Conservation (phyloP, 495 filamentous ascomycete genomes). For the Daldinia decipiens region DNA sequence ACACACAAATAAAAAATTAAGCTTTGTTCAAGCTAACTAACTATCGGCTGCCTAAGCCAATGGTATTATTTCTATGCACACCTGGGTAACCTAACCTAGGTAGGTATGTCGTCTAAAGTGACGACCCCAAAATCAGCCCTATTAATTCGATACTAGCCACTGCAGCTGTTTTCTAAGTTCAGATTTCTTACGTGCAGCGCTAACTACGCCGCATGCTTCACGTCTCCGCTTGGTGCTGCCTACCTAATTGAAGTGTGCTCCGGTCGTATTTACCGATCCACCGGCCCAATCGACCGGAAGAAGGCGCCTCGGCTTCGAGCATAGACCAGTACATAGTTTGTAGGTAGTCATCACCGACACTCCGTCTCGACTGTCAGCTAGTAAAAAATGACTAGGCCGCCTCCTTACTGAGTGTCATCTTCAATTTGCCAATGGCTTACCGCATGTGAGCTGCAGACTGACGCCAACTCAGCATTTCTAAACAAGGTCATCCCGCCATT, state of each 20-base stretch:
- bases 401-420: conserved; percentile 8
- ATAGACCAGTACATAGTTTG: not conserved
- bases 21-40: conserved; percentile 8
- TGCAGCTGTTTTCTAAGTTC: not conserved
- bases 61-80: conserved; percentile 1
- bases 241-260: not conserved
- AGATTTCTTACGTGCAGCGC: not conserved
- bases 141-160: conserved; percentile 21
- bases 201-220: not conserved
- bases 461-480: not conserved
- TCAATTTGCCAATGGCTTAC: conserved; percentile 2
- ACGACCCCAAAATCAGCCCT: conserved; percentile 2
- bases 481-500: not conserved
- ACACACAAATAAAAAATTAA: conserved; percentile 4
- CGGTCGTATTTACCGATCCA: not conserved
- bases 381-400: not conserved
- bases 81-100: no score
- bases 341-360: not conserved
- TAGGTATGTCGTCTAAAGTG: not conserved
- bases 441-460: not conserved
- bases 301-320: conserved; percentile 13
- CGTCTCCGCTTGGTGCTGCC: no score
- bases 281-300: not conserved
- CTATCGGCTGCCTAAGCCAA: conserved; percentile 3
- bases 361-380: not conserved